Conservation (phyloP, 2,329 filamentous ascomycete genomes). For the Stenocarpella maydis region DNA sequence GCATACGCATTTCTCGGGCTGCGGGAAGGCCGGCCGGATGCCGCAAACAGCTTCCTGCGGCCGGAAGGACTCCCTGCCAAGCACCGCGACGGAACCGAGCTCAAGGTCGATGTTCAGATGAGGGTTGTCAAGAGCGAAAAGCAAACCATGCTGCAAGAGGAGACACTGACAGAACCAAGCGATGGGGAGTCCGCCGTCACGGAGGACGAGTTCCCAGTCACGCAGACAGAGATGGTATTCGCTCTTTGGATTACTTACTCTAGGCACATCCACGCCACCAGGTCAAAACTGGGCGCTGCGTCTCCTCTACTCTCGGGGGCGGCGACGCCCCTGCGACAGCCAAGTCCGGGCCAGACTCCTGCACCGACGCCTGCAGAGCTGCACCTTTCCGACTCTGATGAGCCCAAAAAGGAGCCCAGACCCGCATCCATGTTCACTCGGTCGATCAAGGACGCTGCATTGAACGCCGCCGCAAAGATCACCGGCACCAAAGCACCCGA, state of each 20-base stretch:
- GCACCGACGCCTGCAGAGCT: constrained; percentile 65
- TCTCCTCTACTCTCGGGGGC: constrained; percentile 70
- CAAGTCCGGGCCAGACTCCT: constrained; percentile 77
- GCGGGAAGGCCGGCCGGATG: constrained; percentile 82
- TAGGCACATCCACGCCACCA: constrained; percentile 83
- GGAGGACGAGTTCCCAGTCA: constrained; percentile 56
- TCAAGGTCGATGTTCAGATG: constrained; percentile 96
- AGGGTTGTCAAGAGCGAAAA: constrained; percentile 91
- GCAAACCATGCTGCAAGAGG: constrained; percentile 65
- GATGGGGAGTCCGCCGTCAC: constrained; percentile 57
- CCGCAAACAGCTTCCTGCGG: constrained; percentile 78
- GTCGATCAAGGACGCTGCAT: constrained; percentile 65
- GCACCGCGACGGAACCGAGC: constrained; percentile 89
- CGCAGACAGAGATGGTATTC: constrained; percentile 82
- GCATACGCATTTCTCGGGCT: constrained; percentile 85
- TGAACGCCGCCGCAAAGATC: constrained; percentile 62
- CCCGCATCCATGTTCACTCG: constrained; percentile 60
- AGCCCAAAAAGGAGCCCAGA: constrained; percentile 52
- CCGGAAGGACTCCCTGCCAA: constrained; percentile 85
- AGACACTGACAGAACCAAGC: constrained; percentile 70
- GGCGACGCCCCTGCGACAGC: constrained; percentile 78
- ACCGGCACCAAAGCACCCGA: constrained; percentile 46
- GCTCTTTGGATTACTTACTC: constrained; percentile 98
- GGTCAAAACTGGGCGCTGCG: constrained; percentile 65
- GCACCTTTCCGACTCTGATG: constrained; percentile 58